Evolutionary conservation across 176 grass and related monocot species (phyloP).

Genomic region (Poa annua): DNA sequence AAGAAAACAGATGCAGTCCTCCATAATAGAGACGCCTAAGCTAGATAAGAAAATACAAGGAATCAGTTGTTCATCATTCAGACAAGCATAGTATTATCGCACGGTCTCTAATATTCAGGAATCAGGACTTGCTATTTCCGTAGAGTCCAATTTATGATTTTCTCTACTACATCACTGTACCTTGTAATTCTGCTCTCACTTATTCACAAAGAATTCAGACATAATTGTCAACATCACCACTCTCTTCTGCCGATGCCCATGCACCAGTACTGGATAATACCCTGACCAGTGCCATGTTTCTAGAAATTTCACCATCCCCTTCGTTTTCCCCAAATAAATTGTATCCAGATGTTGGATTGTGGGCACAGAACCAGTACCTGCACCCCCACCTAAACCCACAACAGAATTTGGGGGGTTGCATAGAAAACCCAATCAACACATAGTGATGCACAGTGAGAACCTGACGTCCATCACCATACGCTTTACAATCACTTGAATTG

Average conservation of each 20-base stretch:
- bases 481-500: neutral
- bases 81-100: neutral
- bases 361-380: neutral
- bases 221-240: neutral
- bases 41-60: neutral
- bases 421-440: neutral
- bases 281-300: neutral
- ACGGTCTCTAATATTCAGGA: neutral
- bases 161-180: neutral
- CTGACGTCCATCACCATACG: neutral
- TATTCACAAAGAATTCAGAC: slow-evolving; percentile 6
- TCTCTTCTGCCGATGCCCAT: neutral
- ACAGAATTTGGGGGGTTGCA: neutral
- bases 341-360: neutral
- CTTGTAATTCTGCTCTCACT: neutral
- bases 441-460: neutral
- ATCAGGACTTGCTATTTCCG: slow-evolving; percentile 9
- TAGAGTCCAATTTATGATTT: neutral
- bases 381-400: neutral
- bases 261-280: neutral
- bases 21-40: neutral
- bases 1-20: neutral
- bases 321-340: neutral
- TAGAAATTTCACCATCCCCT: neutral
- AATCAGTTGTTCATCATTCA: slow-evolving; percentile 11